Conservation (phyloP, 164 flowering plant species). For the Stephania japonica region DNA sequence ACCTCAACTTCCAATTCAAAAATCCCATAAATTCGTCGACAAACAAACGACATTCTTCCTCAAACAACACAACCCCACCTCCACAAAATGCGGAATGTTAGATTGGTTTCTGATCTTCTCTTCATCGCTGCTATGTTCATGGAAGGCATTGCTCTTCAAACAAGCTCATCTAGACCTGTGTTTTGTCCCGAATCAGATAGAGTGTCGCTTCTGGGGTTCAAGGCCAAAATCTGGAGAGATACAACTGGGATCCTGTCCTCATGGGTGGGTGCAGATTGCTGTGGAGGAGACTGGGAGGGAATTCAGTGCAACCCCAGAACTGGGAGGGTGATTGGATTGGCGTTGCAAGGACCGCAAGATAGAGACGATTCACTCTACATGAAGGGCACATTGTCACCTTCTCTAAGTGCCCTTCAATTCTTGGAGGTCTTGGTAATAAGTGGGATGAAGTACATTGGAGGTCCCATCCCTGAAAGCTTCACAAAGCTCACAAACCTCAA, state of each 20-base stretch:
- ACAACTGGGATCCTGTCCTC: conserved; percentile 63
- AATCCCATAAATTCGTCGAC: conserved; percentile 6
- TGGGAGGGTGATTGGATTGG: conserved; percentile 57
- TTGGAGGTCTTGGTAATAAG: conserved; percentile 61
- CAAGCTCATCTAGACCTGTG: conserved; percentile 19
- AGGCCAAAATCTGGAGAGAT: conserved; percentile 51
- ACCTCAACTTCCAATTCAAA: neutral
- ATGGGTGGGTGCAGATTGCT: conserved; percentile 79
- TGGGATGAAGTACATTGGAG: conserved; percentile 74
- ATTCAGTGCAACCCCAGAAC: conserved; percentile 53
- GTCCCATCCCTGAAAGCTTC: conserved; percentile 61
- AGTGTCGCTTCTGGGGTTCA: conserved; percentile 67
- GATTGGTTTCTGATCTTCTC: conserved; percentile 35
- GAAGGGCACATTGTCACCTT: conserved; percentile 70
- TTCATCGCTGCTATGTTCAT: conserved; percentile 23
- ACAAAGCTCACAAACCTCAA: conserved; percentile 50
- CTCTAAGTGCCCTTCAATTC: conserved; percentile 50
- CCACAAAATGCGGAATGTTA: conserved; percentile 43
- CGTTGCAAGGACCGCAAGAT: conserved; percentile 44
- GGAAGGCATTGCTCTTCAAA: conserved; percentile 18
- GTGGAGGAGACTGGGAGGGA: conserved; percentile 94
- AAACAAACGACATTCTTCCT: conserved; percentile 9
- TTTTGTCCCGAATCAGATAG: conserved; percentile 60
- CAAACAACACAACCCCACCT: conserved; percentile 30
- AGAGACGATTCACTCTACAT: conserved; percentile 39